phyloP scores from a whole-genome alignment of 148 eudicot genomes.

The Polygonum aviculare region DNA sequence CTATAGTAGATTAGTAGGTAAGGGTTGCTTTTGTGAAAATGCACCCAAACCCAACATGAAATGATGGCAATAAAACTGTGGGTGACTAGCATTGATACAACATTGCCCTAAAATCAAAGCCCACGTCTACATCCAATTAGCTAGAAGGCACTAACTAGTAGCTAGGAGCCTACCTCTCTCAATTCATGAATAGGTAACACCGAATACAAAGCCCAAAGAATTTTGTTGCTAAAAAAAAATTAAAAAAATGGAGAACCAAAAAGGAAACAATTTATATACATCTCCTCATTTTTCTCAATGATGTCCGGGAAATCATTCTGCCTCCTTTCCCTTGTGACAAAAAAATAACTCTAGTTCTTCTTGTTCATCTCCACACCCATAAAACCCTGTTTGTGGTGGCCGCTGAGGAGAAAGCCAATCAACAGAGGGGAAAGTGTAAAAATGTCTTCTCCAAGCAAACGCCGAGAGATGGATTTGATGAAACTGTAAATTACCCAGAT shows the following conservation, averaged over 20 bases:
- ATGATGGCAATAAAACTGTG: too few species aligned
- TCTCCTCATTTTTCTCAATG: background rate
- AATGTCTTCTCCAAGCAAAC: slow-evolving; percentile 67
- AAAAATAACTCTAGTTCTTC: background rate
- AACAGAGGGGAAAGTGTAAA: slow-evolving; percentile 13
- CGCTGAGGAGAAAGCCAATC: background rate
- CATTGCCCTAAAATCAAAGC: background rate
- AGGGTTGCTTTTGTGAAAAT: too few species aligned
- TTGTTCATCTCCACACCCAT: background rate
- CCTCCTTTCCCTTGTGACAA: slow-evolving; percentile 6
- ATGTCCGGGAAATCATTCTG: background rate
- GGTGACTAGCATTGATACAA: background rate
- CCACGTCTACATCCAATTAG: too few species aligned
- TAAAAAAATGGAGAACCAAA: background rate
- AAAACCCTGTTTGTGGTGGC: background rate
- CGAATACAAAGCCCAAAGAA: background rate
- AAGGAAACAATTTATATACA: background rate
- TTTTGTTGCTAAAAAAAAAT: background rate
- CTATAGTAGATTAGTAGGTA: too few species aligned
- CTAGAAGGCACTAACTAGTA: too few species aligned
- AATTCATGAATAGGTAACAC: background rate
- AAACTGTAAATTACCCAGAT: slow-evolving; percentile 33
- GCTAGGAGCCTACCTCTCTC: background rate
- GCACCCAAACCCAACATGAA: too few species aligned
- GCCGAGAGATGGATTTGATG: slow-evolving; percentile 70